Base-by-base conservation (phyloP, 1,284 basidiomycete species). In the Cryptococcus sp. region DNA sequence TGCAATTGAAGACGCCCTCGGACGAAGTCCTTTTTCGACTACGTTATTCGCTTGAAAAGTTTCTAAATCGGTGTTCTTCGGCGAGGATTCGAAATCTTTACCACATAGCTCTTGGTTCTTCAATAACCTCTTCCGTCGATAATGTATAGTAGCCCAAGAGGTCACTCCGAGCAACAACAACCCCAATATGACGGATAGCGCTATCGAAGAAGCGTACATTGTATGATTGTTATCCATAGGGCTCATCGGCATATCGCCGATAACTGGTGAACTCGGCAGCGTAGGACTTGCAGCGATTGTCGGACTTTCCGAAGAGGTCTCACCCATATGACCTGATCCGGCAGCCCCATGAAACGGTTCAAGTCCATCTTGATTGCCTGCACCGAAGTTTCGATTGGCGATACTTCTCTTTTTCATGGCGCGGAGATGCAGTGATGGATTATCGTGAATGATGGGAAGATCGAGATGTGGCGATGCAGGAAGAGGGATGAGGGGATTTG, bases 41-140 rank as follows among this genome's bases (percentile, higher is more conserved):
- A 64, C 57, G 32, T 61, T 59, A 5, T 56, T 58, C n/a, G 57
- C 57, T 14, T 56, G 46, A 37, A 61, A 63, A 41, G 53, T 53
- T 35, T 60, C 49, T 14, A 49, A 14, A 5, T 52, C 38, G 6
- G 3, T 3, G 6, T 53, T 13, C 30, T 48, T 38, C 6, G 53
- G 10, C 38, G 14, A 36, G 4, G 23, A 31, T 8, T 30, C 33
- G 33, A 31, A 23, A 15, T 44, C 45, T 4, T 49, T 33, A 15
- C 51, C 48, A n/a, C 38, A 43, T 4, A 13, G 31, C 8, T 15
- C 33, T 7, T 5, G 15, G 11, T 4, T 49, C 37, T 47, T 31
- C 37, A 8, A 11, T n/a, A 45, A 34, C 33, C 42, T 36, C 34
- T 52, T 42, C 14, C 62, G 48, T 4, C 56, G 56, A 53, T 64